A percentile compares a stretch with the other conserved stretches of the same genome.
phyloP scores from a whole-genome alignment of 176 grass and related monocot genomes.

The Thinopyrum elongatum region DNA sequence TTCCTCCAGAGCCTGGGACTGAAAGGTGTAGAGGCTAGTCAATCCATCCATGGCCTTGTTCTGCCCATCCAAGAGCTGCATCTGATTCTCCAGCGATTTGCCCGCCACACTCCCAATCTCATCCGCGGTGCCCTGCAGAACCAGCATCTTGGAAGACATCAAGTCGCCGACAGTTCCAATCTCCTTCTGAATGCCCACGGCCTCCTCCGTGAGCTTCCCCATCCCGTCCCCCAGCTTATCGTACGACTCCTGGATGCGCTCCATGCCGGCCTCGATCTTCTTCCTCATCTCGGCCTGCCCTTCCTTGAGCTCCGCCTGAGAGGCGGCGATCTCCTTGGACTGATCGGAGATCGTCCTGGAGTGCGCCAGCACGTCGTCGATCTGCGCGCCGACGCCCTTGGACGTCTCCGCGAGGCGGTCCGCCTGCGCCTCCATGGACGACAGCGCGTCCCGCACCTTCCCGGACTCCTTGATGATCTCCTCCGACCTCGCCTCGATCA shows the following conservation, averaged over 20 bases:
- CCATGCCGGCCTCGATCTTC: slow-evolving; percentile 57
- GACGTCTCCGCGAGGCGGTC: slow-evolving; percentile 36
- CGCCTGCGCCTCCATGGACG: slow-evolving; percentile 46
- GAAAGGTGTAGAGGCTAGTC: slow-evolving; percentile 48
- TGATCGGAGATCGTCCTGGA: slow-evolving; percentile 45
- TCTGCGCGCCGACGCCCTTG: slow-evolving; percentile 31
- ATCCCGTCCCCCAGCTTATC: slow-evolving; percentile 53
- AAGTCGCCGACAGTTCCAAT: slow-evolving; percentile 42
- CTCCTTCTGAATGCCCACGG: slow-evolving; percentile 58
- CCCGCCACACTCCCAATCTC: slow-evolving; percentile 50
- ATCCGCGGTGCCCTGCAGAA: slow-evolving; percentile 53
- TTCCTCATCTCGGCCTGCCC: slow-evolving; percentile 62
- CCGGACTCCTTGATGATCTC: slow-evolving; percentile 54
- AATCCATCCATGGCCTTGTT: slow-evolving; percentile 55
- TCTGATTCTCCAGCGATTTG: slow-evolving; percentile 75
- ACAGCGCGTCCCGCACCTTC: slow-evolving; percentile 49
- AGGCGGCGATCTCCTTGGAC: slow-evolving; percentile 55
- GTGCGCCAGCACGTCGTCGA: slow-evolving; percentile 48
- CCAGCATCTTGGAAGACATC: slow-evolving; percentile 66
- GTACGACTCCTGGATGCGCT: slow-evolving; percentile 50
- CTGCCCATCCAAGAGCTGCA: slow-evolving; percentile 63
- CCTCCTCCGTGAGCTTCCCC: slow-evolving; percentile 54
- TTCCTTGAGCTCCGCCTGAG: slow-evolving; percentile 44
- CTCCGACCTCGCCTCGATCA: slow-evolving; percentile 54
- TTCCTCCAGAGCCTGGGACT: slow-evolving; percentile 70